phyloP scores from a whole-genome alignment of 352 stramenopile genomes.

The Achlya hypogyna region DNA sequence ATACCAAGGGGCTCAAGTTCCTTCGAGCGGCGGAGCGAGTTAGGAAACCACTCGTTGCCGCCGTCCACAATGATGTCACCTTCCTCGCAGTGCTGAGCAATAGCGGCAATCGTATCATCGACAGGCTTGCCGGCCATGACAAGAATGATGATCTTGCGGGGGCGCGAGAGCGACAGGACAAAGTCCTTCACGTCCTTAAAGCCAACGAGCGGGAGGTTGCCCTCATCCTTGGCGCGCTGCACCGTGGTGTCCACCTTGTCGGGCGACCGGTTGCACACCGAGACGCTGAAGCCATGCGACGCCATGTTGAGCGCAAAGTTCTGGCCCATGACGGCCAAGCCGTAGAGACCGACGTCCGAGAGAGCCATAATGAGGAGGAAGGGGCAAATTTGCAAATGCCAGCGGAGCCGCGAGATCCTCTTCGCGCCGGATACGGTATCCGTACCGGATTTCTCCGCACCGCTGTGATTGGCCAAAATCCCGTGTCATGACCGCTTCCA shows the following conservation, averaged over 20 bases:
- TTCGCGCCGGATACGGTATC: background rate
- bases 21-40: conserved; percentile 90
- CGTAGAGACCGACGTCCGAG: conserved; percentile 84
- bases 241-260: conserved; percentile 96
- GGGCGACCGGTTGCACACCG: conserved; percentile 95
- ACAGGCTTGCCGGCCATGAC: conserved; percentile 97
- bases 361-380: conserved; percentile 40
- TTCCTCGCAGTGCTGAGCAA: conserved; percentile 83
- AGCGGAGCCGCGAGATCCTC: background rate
- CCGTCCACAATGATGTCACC: conserved; percentile 98
- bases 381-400: conserved; percentile 17
- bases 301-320: conserved; percentile 99
- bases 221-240: conserved; percentile 90
- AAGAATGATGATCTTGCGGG: conserved; percentile 97
- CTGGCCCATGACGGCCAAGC: conserved; percentile 94
- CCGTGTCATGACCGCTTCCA: background rate
- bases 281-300: conserved; percentile 93
- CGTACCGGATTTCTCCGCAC: background rate
- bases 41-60: conserved; percentile 99
- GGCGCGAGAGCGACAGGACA: conserved; percentile 85
- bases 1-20: conserved; percentile 93
- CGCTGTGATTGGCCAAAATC: background rate
- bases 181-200: conserved; percentile 91
- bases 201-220: conserved; percentile 90
- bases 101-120: conserved; percentile 82